Evolutionary conservation across 192 early-diverging fungal genomes (phyloP).

Genomic region (Coemansia sp.): DNA sequence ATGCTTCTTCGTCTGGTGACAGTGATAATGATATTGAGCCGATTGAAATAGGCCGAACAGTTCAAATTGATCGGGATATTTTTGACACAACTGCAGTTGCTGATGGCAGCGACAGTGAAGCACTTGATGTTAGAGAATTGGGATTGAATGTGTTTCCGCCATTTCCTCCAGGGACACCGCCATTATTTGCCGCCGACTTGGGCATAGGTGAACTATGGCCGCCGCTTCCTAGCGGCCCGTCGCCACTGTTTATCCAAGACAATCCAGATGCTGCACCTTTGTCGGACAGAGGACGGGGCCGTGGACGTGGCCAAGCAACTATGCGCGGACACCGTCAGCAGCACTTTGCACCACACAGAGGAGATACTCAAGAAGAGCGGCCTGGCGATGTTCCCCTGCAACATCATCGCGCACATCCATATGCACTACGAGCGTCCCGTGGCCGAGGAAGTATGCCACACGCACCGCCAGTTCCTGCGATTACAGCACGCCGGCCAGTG

Average conservation of each 20-base stretch:
- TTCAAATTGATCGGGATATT: slow-evolving; percentile 9
- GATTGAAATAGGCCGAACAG: not conserved
- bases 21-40: slow-evolving; percentile 5
- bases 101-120: not conserved
- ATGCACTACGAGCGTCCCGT: not conserved
- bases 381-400: not conserved
- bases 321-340: not conserved
- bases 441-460: not conserved
- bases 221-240: slow-evolving; percentile 45
- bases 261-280: not conserved
- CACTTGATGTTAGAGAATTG: not conserved
- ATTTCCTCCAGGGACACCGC: slow-evolving; percentile 48
- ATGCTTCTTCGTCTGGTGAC: slow-evolving; percentile 16
- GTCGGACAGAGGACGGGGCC: slow-evolving; percentile 8
- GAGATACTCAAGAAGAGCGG: not conserved
- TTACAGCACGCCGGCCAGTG: not conserved
- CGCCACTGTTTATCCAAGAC: slow-evolving; percentile 28
- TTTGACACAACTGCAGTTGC: not conserved
- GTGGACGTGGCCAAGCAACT: not conserved
- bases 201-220: slow-evolving; percentile 34
- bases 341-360: not conserved
- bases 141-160: slow-evolving; percentile 21
- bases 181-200: slow-evolving; percentile 24
- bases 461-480: not conserved
- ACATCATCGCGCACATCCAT: slow-evolving; percentile 9